Evolutionary conservation across 2,329 filamentous ascomycete genomes (phyloP).

Genomic region (Colletotrichum ledebouriae): DNA sequence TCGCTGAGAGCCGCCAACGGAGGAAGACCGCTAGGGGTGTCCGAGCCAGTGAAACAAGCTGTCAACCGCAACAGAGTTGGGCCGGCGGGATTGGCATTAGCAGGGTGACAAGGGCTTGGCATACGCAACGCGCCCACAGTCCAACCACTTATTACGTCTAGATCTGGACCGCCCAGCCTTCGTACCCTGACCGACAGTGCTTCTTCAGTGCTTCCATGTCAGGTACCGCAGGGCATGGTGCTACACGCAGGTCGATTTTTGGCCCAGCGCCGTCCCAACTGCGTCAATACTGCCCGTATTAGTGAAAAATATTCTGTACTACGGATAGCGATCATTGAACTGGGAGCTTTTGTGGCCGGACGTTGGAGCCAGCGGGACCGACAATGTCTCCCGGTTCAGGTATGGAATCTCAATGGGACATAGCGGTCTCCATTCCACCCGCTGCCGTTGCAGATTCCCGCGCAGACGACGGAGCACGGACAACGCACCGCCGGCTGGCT

Average conservation of each 20-base stretch:
- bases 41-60: conserved; percentile 13
- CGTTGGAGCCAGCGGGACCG: conserved; percentile 19
- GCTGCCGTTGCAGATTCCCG: conserved; percentile 37
- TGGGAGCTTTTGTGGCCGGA: conserved; percentile 10
- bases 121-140: conserved; percentile 26
- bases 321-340: conserved; percentile 17
- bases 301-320: conserved; percentile 6
- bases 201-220: conserved; percentile 32
- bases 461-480: conserved; percentile 27
- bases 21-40: neutral
- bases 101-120: conserved; percentile 34
- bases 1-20: too few relatives aligned
- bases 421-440: conserved; percentile 6
- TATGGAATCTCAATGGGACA: conserved; percentile 21
- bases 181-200: conserved; percentile 7
- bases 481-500: conserved; percentile 10
- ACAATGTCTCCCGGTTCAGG: neutral
- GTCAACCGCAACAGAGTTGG: conserved; percentile 27
- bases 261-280: neutral
- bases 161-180: conserved; percentile 25
- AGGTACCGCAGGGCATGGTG: conserved; percentile 31
- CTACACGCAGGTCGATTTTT: conserved; percentile 11
- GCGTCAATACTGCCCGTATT: conserved; percentile 11
- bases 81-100: conserved; percentile 24
- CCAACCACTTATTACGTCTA: conserved; percentile 5